Base-by-base conservation (phyloP, 176 grass and related monocot genomes). In the Musa troglodytarum region DNA sequence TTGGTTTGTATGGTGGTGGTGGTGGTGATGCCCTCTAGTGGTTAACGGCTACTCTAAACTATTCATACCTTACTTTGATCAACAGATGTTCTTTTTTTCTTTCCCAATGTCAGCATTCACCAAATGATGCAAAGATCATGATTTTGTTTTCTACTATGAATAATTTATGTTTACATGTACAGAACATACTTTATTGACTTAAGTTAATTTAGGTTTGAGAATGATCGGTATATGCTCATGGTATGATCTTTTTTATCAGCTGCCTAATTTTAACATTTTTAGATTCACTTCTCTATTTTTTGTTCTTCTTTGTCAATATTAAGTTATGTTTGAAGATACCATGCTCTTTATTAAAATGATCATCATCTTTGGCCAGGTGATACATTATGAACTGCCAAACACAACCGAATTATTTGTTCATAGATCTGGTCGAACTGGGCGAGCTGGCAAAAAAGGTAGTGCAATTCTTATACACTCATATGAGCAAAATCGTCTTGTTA, bases 361-460 rank as follows among this genome's bases (percentile, higher is more conserved):
- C 10, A 25, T 10, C 16, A 14, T n/a, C n/a, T 50, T 51, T 70
- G 68, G 12, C 16, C 50, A 97, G 94, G 86, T 93, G 75, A 81
- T 98, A 67, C 94, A 98, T 79, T 91, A 85, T 16, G 94, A 98
- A 87, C 66, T 98, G 52, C 90, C 90, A 56, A 98, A 90, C 82
- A 87, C 84, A 2, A 82, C 94, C 1, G 94, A 97, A 86, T 61
- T 97, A 78, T 97, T 97, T 80, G 90, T 97, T 78, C 94, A 97
- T 65, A 83, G 94, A 79, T 97, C 94, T 82, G 94, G 94, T 58
- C 84, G 94, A 83, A 97, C 94, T 54, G 94, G 87, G 69, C 82
- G 94, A 49, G 94, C 94, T 53, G 94, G 94, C 76, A 97, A 93
- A 72, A 97, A 91, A 93, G 94, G 94, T n/a, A 76, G 77, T 87